Evolutionary conservation across 2,329 filamentous ascomycete species (phyloP), one percentile per base, ranked within the genome.

Genomic region (Neonectria coccinea): DNA sequence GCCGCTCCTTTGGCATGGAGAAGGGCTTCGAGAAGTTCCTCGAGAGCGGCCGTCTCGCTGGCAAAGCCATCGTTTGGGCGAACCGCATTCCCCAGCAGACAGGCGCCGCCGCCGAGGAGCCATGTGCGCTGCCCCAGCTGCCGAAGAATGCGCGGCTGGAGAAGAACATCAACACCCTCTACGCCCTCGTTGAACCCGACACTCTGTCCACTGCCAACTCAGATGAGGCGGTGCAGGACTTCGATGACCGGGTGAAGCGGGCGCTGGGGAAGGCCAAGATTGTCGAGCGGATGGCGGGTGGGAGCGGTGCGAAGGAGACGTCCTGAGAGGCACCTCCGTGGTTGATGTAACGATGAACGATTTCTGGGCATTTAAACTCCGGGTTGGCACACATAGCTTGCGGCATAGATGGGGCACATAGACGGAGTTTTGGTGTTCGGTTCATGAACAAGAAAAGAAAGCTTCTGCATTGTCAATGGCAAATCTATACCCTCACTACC

Each of bases 21-120:
- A 96, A 94, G 69, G 95, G 94, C 0, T 98, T 96, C 73, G 93
- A 97, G 73, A 98, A 97, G 80, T 97, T 97, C 75, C 76, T 92
- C 45, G 90, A 93, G 67, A 87, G 93, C 77, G 95, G 95, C 2
- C 85, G 86, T 63, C 80, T 98, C 33, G 91, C 95, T 72, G 92
- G 93, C 48, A 90, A 89, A 73, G 89, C 93, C 14, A 81, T 92
- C 25, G 84, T 98, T n/a, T 98, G 95, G 94, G 89, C 90, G 12
- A 91, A 92, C 65, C 85, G 94, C 58, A 79, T 94, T 11, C 82
- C 77, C 1, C 47, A 67, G 59, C 61, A 70, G 65, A 45, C 70
- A 62, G 53, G 41, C 58, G 39, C 39, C 62, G 16, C 60, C 11
- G 36, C 60, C 2, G 9, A 12, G 3, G 53, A 62, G 11, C 12